phyloP scores from a whole-genome alignment of 2,329 filamentous ascomycete species.

The Neoascochyta sp. region DNA sequence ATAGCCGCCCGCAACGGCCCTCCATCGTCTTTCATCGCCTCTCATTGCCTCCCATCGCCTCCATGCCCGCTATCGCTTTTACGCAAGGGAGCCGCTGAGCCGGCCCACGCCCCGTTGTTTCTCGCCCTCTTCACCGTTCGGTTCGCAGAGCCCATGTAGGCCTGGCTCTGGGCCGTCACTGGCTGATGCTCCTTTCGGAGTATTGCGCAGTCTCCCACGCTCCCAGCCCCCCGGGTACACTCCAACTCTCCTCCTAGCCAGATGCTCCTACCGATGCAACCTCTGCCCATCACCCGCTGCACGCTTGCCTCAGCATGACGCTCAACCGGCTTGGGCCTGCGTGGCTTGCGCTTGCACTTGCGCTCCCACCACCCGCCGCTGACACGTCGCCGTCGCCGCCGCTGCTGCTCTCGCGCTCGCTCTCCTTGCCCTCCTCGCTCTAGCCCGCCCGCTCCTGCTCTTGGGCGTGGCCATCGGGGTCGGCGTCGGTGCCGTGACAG shows the following conservation, averaged over 20 bases:
- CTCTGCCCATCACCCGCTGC: conserved; percentile 20
- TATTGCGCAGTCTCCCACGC: conserved; percentile 33
- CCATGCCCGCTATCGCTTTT: conserved; percentile 14
- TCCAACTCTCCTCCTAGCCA: too few species aligned
- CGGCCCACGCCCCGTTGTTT: conserved; percentile 13
- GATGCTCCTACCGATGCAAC: conserved; percentile 25
- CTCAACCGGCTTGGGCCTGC: too few species aligned
- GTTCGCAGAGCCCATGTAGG: conserved; percentile 6
- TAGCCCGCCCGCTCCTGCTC: not conserved
- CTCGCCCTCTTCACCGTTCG: conserved; percentile 13
- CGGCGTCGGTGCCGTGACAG: conserved; percentile 38
- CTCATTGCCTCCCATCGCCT: conserved; percentile 18
- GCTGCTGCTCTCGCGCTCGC: conserved; percentile 1
- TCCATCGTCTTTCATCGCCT: conserved; percentile 20
- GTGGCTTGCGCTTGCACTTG: too few species aligned
- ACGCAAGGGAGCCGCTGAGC: conserved; percentile 18
- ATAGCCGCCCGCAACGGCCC: too few species aligned
- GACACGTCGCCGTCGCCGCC: conserved; percentile 15
- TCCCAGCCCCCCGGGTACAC: too few species aligned
- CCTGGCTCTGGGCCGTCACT: conserved; percentile 12
- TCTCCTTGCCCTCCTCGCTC: conserved; percentile 2
- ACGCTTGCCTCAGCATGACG: conserved; percentile 9
- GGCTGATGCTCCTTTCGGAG: conserved; percentile 33
- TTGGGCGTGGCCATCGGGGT: too few species aligned
- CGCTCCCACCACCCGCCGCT: too few species aligned